Evolutionary conservation across 1,284 basidiomycete species (phyloP).

Genomic region (Cryptococcus sp.): DNA sequence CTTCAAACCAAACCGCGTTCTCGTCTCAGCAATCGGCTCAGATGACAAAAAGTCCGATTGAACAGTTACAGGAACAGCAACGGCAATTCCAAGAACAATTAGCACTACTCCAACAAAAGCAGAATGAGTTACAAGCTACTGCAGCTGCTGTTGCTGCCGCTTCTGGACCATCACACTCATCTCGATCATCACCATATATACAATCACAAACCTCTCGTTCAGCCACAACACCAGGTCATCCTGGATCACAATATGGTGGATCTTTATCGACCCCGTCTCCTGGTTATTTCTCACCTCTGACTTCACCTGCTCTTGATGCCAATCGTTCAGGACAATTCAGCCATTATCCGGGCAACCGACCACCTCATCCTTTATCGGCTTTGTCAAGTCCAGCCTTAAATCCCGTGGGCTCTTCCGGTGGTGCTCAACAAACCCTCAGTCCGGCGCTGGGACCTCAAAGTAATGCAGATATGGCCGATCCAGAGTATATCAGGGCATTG

Average conservation of each 20-base stretch:
- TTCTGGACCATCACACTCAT: conserved; percentile 22
- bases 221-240: conserved; percentile 20
- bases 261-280: conserved; percentile 22
- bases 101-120: conserved; percentile 34
- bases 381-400: conserved; percentile 40
- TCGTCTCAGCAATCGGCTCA: conserved; percentile 1
- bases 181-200: conserved; percentile 11
- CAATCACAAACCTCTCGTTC: conserved; percentile 14
- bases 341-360: conserved; percentile 17
- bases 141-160: conserved; percentile 37
- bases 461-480: conserved; percentile 29
- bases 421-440: conserved; percentile 43
- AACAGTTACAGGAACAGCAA: conserved; percentile 43
- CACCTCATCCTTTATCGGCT: conserved; percentile 35
- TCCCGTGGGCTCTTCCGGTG: conserved; percentile 39
- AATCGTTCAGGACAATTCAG: conserved; percentile 25
- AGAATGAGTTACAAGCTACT: conserved; percentile 38
- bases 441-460: conserved; percentile 39
- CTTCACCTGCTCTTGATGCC: conserved; percentile 56
- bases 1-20: conserved; percentile 10
- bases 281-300: conserved; percentile 57
- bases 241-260: conserved; percentile 9
- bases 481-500: conserved; percentile 36
- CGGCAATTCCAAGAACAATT: conserved; percentile 43
- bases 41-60: conserved; percentile 22